phyloP scores from a whole-genome alignment of 495 filamentous ascomycete genomes.

The Neurospora sp. region DNA sequence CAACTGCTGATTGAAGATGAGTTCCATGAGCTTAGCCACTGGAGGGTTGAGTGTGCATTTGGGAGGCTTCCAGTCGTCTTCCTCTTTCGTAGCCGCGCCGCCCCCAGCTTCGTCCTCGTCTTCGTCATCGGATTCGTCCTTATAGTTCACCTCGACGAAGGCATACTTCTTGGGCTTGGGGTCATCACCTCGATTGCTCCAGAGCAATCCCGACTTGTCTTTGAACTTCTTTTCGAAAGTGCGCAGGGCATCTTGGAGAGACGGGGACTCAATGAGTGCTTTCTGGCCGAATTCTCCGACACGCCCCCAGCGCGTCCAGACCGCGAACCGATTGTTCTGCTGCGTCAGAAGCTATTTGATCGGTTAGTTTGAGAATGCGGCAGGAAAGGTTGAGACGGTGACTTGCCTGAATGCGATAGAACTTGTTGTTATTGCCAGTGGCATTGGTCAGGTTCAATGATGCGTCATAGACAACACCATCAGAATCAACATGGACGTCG shows the following conservation, averaged over 20 bases:
- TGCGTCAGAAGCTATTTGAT: slow-evolving; percentile 26
- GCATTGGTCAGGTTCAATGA: slow-evolving; percentile 53
- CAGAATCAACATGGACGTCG: slow-evolving; percentile 53
- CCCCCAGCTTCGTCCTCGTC: slow-evolving; percentile 45
- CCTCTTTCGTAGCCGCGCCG: slow-evolving; percentile 17
- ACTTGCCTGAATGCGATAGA: slow-evolving; percentile 53
- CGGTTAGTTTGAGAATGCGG: slow-evolving; percentile 3
- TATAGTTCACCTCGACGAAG: slow-evolving; percentile 62
- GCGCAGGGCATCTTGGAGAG: slow-evolving; percentile 35
- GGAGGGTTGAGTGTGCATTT: slow-evolving; percentile 48
- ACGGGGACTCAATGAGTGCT: slow-evolving; percentile 32
- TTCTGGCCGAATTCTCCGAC: slow-evolving; percentile 64
- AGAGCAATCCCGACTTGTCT: slow-evolving; percentile 60
- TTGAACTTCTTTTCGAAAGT: slow-evolving; percentile 69
- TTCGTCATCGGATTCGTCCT: slow-evolving; percentile 54
- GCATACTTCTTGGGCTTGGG: slow-evolving; percentile 63
- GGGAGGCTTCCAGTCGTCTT: slow-evolving; percentile 22
- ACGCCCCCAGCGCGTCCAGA: slow-evolving; percentile 70
- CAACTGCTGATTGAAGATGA: slow-evolving; percentile 73
- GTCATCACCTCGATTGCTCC: slow-evolving; percentile 49
- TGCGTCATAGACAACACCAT: slow-evolving; percentile 56
- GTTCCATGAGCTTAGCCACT: slow-evolving; percentile 56
- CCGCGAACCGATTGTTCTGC: slow-evolving; percentile 26
- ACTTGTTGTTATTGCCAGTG: slow-evolving; percentile 59
- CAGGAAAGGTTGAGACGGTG: background rate